Conservation (phyloP, 1,284 basidiomycete species). For the Papiliotrema fonsecae region DNA sequence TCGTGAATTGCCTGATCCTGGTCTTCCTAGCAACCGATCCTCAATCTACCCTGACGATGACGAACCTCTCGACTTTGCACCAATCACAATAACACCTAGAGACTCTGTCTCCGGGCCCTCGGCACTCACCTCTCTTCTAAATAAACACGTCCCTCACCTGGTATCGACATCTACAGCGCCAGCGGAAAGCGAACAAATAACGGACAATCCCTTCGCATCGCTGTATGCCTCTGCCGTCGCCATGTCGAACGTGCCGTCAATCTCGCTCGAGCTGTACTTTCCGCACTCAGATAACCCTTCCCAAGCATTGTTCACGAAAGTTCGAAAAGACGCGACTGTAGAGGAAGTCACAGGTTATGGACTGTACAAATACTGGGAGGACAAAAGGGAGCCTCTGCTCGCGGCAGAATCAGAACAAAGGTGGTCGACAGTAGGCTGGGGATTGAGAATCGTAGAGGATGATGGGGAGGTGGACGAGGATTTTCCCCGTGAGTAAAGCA, state of each 20-base stretch:
- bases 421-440: constrained; percentile 80
- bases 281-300: constrained; percentile 67
- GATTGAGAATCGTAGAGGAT: constrained; percentile 90
- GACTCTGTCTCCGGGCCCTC: constrained; percentile 15
- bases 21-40: constrained; percentile 9
- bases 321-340: constrained; percentile 82
- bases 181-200: neutral
- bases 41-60: constrained; percentile 19
- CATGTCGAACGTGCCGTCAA: constrained; percentile 39
- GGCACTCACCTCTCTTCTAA: constrained; percentile 33
- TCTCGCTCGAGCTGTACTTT: constrained; percentile 77
- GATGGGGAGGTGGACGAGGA: constrained; percentile 99
- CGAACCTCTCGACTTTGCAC: constrained; percentile 21
- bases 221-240: constrained; percentile 49
- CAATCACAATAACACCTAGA: constrained; percentile 7
- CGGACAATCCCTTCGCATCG: constrained; percentile 45
- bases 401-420: constrained; percentile 55
- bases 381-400: constrained; percentile 71
- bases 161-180: constrained; percentile 18
- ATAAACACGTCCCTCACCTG: constrained; percentile 39
- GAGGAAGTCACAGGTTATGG: constrained; percentile 95
- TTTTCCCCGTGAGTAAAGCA: constrained; percentile 67
- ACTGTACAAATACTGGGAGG: constrained; percentile 86
- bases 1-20: constrained; percentile 1
- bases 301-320: constrained; percentile 53